A percentile compares a stretch with the other conserved stretches of the same genome.
phyloP scores from a whole-genome alignment of 2,329 filamentous ascomycete genomes.

The Bretziella fagacearum region DNA sequence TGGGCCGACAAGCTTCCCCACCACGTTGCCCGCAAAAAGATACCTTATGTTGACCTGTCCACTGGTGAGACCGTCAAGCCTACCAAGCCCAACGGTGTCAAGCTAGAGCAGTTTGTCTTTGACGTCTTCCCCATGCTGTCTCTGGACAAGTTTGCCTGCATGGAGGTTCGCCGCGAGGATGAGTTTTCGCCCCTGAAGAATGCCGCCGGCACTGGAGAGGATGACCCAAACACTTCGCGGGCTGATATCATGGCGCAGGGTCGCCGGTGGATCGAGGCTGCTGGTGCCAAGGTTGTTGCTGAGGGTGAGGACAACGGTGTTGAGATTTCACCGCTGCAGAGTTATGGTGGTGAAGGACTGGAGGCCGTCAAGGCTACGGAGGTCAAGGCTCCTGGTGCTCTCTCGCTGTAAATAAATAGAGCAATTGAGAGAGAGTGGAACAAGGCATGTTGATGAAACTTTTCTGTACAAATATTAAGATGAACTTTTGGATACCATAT shows the following conservation, averaged over 20 bases:
- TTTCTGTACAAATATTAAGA: conserved; percentile 4
- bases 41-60: conserved; percentile 62
- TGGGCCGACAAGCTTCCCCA: conserved; percentile 81
- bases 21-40: conserved; percentile 97
- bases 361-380: conserved; percentile 36
- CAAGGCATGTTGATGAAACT: neutral
- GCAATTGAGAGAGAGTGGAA: neutral
- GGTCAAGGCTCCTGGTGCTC: conserved; percentile 34
- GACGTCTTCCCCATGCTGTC: conserved; percentile 81
- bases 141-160: conserved; percentile 78
- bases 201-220: conserved; percentile 63
- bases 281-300: conserved; percentile 53
- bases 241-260: conserved; percentile 82
- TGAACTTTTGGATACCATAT: conserved; percentile 3
- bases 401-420: conserved; percentile 19
- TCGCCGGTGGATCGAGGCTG: conserved; percentile 64
- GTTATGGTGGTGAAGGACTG: conserved; percentile 61
- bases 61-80: conserved; percentile 73
- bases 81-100: conserved; percentile 91
- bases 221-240: conserved; percentile 87
- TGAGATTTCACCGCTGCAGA: conserved; percentile 82
- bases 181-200: conserved; percentile 99
- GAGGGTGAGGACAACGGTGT: conserved; percentile 49
- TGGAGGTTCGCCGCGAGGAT: conserved; percentile 92
- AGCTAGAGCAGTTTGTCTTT: conserved; percentile 74